phyloP scores from a whole-genome alignment of 2,329 filamentous ascomycete genomes.

The Talaromyces sp. region DNA sequence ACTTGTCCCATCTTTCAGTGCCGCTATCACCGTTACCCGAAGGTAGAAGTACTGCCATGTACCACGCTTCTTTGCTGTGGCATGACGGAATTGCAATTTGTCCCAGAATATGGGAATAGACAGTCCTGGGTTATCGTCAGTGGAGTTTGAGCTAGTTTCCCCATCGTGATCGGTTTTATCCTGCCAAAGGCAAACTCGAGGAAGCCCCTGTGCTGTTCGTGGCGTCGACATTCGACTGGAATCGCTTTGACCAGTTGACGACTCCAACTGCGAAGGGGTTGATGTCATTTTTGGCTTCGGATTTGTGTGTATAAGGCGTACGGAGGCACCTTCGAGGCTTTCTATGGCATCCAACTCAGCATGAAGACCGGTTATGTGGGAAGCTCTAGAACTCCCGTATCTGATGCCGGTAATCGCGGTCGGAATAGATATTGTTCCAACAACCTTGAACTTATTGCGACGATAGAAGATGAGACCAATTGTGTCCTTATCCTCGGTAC shows the following conservation, averaged over 20 bases:
- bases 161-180: neutral
- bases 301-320: conserved; percentile 13
- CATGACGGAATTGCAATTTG: conserved; percentile 20
- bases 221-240: neutral
- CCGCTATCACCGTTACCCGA: conserved; percentile 13
- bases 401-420: neutral
- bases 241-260: neutral
- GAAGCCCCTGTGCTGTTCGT: neutral
- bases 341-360: conserved; percentile 18
- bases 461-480: conserved; percentile 19
- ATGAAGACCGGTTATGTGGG: conserved; percentile 5
- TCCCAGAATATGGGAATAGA: conserved; percentile 14
- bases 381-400: neutral
- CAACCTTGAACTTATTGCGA: conserved; percentile 19
- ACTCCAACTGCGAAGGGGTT: neutral
- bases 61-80: conserved; percentile 19
- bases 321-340: conserved; percentile 14
- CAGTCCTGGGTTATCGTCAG: neutral
- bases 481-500: conserved; percentile 4
- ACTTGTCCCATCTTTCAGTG: conserved; percentile 15
- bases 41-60: conserved; percentile 21
- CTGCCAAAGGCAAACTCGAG: conserved; percentile 1
- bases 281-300: conserved; percentile 1
- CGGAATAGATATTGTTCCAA: conserved; percentile 15
- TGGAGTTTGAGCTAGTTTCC: neutral